Conservation (phyloP, 2,329 filamentous ascomycete species). For the Macrophomina pseudophaseolina region DNA sequence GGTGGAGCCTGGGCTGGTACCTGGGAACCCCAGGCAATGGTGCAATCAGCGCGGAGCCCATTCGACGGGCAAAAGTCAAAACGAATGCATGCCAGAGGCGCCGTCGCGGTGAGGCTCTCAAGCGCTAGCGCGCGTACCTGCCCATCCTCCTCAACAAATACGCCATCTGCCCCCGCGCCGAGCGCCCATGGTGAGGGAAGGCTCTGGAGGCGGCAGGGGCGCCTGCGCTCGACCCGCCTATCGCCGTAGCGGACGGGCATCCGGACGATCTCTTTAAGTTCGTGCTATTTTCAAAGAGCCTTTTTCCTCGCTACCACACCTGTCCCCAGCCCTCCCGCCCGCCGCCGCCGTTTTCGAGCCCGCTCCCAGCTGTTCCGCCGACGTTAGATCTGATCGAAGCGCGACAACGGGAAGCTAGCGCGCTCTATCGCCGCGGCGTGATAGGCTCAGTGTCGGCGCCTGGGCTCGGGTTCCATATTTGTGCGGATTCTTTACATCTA, state of each 20-base stretch:
- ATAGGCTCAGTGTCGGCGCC: conserved; percentile 5
- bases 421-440: background rate
- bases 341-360: conserved; percentile 19
- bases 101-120: conserved; percentile 16
- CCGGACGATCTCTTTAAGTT: conserved; percentile 3
- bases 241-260: conserved; percentile 1
- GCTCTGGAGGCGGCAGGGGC: background rate
- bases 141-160: conserved; percentile 21
- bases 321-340: background rate
- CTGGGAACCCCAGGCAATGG: conserved; percentile 10
- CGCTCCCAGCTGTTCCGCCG: background rate
- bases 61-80: background rate
- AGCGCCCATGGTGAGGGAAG: background rate
- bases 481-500: background rate
- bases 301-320: background rate
- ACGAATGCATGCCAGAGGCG: conserved; percentile 7
- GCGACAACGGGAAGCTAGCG: background rate
- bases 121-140: conserved; percentile 9
- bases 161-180: background rate
- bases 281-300: background rate
- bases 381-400: background rate
- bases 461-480: conserved; percentile 9
- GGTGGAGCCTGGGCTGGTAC: conserved; percentile 9
- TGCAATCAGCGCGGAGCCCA: background rate
- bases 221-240: background rate